Conservation (phyloP, 257 asterid species). For the Echium plantagineum region DNA sequence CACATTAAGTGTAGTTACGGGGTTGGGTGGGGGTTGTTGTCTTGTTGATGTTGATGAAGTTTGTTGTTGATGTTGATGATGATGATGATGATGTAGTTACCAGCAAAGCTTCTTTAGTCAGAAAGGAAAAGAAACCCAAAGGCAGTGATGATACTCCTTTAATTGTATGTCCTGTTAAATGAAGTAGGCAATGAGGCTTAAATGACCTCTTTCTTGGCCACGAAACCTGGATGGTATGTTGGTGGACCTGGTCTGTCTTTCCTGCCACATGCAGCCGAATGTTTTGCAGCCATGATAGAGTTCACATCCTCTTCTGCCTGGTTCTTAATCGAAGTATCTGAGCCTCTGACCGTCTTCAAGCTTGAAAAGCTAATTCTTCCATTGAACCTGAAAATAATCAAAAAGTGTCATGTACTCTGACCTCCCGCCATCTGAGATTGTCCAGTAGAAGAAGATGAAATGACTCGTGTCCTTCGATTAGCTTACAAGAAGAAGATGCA, state of each 20-base stretch:
- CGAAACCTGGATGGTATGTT: not conserved
- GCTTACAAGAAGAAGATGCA: no score
- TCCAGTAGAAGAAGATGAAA: not conserved
- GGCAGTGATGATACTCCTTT: conserved; percentile 19
- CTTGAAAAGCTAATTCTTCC: not conserved
- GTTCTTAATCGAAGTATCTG: conserved; percentile 15
- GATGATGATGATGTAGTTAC: no score
- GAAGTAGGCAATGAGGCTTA: not conserved
- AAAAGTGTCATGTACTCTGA: no score
- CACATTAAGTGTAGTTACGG: no score
- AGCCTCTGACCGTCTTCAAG: conserved; percentile 16
- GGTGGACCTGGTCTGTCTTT: not conserved
- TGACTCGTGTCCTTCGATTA: no score
- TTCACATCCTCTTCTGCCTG: conserved; percentile 11
- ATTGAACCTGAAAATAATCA: no score
- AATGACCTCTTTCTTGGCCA: conserved; percentile 25
- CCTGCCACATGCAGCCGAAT: conserved; percentile 20
- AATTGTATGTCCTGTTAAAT: not conserved
- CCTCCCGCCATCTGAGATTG: no score
- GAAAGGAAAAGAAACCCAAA: not conserved
- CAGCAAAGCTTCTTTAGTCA: no score
- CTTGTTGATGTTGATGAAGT: no score
- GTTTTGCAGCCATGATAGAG: conserved; percentile 29
- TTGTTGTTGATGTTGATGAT: no score
- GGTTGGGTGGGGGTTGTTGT: no score